Percentiles rank a stretch among this genome's conserved stretches.
phyloP scores from a whole-genome alignment of 208 protist genomes.

The Polymyxa betae region DNA sequence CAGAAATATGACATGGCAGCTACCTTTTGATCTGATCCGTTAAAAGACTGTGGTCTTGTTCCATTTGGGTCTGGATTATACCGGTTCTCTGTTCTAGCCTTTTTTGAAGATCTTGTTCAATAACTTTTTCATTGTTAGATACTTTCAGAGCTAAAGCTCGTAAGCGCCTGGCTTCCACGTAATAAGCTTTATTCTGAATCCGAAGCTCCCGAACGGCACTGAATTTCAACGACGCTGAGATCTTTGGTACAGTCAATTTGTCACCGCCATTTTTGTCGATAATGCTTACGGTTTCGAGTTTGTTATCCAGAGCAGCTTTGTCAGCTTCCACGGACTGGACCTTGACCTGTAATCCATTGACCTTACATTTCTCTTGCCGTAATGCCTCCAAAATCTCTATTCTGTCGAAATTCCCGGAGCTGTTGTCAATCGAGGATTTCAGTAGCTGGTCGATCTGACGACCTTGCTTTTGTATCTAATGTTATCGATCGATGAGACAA shows the following conservation, averaged over 20 bases:
- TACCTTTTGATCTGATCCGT: background rate
- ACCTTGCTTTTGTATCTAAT: slow-evolving; percentile 17
- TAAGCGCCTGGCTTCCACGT: slow-evolving; percentile 6
- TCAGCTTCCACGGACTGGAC: slow-evolving; percentile 15
- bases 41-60: background rate
- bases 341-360: background rate
- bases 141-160: slow-evolving; percentile 4
- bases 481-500: background rate
- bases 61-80: background rate
- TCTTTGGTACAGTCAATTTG: background rate
- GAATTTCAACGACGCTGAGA: slow-evolving; percentile 33
- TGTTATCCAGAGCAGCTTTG: background rate
- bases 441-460: slow-evolving; percentile 4
- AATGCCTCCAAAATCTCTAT: background rate
- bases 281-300: background rate
- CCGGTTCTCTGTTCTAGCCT: background rate
- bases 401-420: background rate
- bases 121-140: background rate
- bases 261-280: background rate
- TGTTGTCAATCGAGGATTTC: slow-evolving; percentile 40
- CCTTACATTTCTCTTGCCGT: slow-evolving; percentile 20
- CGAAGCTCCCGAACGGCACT: background rate
- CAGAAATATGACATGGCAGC: background rate
- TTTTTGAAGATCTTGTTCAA: slow-evolving; percentile 29
- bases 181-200: slow-evolving; percentile 54